Base-by-base conservation (phyloP, 495 filamentous ascomycete species). In the Parachaetomium inaequale region DNA sequence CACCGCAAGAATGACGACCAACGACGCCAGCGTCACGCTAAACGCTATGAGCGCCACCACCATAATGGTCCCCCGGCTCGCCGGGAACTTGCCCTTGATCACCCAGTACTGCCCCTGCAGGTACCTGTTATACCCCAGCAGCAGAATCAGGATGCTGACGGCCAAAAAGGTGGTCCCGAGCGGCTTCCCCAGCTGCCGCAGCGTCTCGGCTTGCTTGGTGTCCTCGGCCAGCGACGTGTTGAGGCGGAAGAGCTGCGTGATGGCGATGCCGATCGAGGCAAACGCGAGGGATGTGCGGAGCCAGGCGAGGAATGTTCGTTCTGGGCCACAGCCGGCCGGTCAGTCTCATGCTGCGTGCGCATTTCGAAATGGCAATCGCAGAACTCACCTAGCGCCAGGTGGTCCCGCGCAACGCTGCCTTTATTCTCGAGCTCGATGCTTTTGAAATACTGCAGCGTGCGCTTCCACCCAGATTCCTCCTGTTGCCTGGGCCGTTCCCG, bases 221-320 rank as follows among this genome's bases (percentile, higher is more conserved):
- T 71, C 66, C 21, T 71, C 62, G 11, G 76, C 68, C 61, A 88
- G 75, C 34, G 86, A 79, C 26, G 84, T 89, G 79, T 96, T 96
- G 50, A 98, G 86, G 28, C 94, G 88, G 77, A 98, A 98, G 53
- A 98, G 84, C 74, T 98, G 94, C 2, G 95, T 97, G 53, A 98
- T 85, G 55, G 93, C 94, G 63, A 98, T 93, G 59, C 94, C 94
- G 68, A 98, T 98, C 53, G 88, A 92, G 40, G 94, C 95, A 72
- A 98, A 98, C 51, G 93, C 91, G 46, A 98, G 82, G 23, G 92
- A 96, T 19, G 94, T 98, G 49, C 94, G 86, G 50, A 98, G 84
- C 94, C 94, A 98, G 53, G 94, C 94, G 23, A 98, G 85, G 75
- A 98, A 98, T 3, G 94, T 98, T 31, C 94, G 87, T 75, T 98